Evolutionary conservation across 2,329 filamentous ascomycete species (phyloP), one percentile per base, ranked within the genome.

Genomic region (Monosporascus sp.): DNA sequence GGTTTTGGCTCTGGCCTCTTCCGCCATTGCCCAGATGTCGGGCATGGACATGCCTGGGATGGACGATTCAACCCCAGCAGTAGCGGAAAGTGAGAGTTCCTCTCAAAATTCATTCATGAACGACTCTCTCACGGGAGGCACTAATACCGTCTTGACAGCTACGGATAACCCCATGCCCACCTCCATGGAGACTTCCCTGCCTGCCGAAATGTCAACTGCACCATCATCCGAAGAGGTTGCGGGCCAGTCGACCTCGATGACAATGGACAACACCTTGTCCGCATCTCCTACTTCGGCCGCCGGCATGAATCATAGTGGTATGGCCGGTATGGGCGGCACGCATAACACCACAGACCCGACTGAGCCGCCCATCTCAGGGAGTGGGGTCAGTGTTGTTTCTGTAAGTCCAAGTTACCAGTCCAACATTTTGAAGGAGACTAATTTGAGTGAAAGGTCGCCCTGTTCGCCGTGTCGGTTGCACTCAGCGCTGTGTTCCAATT

Each of bases 11-110:
- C 45, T 67, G 34, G 60, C 59, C 41, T 54, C 56, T 31, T 41
- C 52, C 51, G 60, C 58, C 41, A 48, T 65, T 14, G 60, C 61
- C n/a, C 60, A 65, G 52, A 59, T 58, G 56, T 49, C 51, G 49
- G 51, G 48, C n/a, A 53, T 49, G 22, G 56, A 36, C 14, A 34
- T 34, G 31, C 31, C 31, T 34, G 31, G 31, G 31, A 14, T 14
- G 31, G 11, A 5, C 31, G 11, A 2, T 34, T 14, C 31, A 14
- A 50, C 16, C 36, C 52, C 20, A 19, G 27, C 51, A 19, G 54
- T 56, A 31, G 27, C 44, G 7, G 43, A 36, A 7, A 51, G 49
- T 45, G 54, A 53, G 46, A 27, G 36, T 5, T 51, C 45, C 48
- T 55, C 55, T 2, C 41, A 24, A 7, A 51, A 48, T 17, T 45